Base-by-base conservation (phyloP, 2,329 filamentous ascomycete species). In the Elsinoe fawcettii region DNA sequence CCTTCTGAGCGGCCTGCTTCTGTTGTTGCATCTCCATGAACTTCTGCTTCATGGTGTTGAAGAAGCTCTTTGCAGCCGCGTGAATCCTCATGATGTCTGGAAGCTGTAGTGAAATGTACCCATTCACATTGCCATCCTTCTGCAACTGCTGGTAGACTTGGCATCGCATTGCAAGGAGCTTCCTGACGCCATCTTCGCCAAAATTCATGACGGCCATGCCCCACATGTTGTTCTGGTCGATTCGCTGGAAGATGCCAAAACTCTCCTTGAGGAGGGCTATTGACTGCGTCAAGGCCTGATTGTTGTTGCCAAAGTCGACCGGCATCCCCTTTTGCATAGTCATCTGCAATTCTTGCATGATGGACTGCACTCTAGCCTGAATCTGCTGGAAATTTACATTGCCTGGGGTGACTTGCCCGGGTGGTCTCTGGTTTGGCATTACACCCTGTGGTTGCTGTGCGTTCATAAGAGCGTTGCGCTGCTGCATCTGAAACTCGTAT, bases 141-240 rank as follows among this genome's bases (percentile, higher is more conserved):
- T 64, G 61, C 37, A 62, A 68, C 59, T 69, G 66, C 14, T 59
- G 56, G 11, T 65, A 59, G 22, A 66, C 41, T 36, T 63, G 65
- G 8, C 64, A 62, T 53, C 63, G 63, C 56, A 69, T 65, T 5
- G 65, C 55, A 8, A 56, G 47, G 27, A 61, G 49, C 8, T 60
- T 60, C 23, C 59, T 61, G 32, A 70, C 47, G n/a, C 56, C 57
- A 14, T 63, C 57, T 30, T 65, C 61, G 20, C 61, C 59, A 23
- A 66, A 62, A 30, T 46, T 55, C 25, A 44, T 67, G 23, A 61
- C 54, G 4, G 58, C 36, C 44, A 65, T 66, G 4, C 65, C 64
- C 18, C 53, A 57, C 18, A 39, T 53, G 25, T 53, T 53, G 20
- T 53, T 53, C 34, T 36, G 30, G 32, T 61, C 51, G 39, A 69